Base-by-base conservation (phyloP, 2,329 filamentous ascomycete species). In the Sclerotinia trifoliorum region DNA sequence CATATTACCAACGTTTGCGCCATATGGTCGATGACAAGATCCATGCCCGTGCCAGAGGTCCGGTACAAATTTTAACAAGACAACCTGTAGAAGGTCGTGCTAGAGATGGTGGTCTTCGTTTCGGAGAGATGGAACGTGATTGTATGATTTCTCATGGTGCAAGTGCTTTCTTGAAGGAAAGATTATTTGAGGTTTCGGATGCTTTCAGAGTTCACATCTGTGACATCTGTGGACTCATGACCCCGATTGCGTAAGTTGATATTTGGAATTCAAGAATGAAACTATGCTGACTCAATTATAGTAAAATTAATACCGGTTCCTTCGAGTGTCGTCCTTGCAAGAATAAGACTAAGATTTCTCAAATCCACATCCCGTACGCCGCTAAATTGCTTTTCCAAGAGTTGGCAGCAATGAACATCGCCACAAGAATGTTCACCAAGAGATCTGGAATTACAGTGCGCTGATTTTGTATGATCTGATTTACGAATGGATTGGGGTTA, bases 11-110 rank as follows among this genome's bases (percentile, higher is more conserved):
- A 81, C 93, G 96, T 80, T 87, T 99, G 70, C 90, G 95, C 72
- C 96, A 99, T 82, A 99, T 99, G 96, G 96, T 99, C 74, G 95
- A 99, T 79, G 95, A 99, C 85, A 99, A 99, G 86, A 99, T 99
- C 75, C 95, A 99, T 82, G 96, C 95, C n/a, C 91, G 96, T 81
- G 95, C 96, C 19, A 90, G 95, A 78, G 95, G 96, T 48, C 95
- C 95, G 0, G 92, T 97, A 29, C 95, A 99, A 81, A 99, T 99
- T 77, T 87, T 99, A 82, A 99, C 95, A 3, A 86, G 96, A 68
- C 95, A 99, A 80, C 95, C 95, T 24, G 95, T 99, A 19, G 95
- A 99, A 82, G 95, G 95, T 90, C 92, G 96, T 87, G 95, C 95
- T 4, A 86, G 96, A 81, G 96, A 99, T 79, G 95, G 95, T 86